phyloP scores from a whole-genome alignment of 495 filamentous ascomycete genomes.

The Talaromyces ruber region DNA sequence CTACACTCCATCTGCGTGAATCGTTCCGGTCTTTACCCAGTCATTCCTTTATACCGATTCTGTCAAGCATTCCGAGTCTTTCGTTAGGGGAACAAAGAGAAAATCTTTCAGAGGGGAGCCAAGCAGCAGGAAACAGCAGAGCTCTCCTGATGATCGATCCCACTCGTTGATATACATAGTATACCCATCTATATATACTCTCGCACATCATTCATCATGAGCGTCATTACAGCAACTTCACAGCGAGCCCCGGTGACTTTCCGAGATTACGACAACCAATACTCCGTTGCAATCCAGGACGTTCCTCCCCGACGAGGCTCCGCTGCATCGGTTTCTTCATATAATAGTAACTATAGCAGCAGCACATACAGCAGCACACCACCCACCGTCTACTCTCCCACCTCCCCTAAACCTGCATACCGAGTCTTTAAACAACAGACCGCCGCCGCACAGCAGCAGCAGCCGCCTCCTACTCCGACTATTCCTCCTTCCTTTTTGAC shows the following conservation, averaged over 20 bases:
- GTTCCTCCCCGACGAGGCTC: conserved; percentile 19
- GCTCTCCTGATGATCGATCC: not conserved
- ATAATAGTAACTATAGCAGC: conserved; percentile 34
- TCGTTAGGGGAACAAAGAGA: not conserved
- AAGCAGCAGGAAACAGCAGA: not conserved
- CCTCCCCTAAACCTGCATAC: conserved; percentile 17
- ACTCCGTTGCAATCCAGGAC: conserved; percentile 22
- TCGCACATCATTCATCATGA: conserved; percentile 20
- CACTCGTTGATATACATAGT: not conserved
- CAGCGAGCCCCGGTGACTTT: conserved; percentile 27
- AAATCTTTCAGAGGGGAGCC: not conserved
- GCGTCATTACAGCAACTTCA: conserved; percentile 35
- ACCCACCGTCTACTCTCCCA: conserved; percentile 31
- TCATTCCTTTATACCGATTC: not conserved
- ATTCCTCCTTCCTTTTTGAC: conserved; percentile 13
- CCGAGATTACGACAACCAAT: conserved; percentile 16
- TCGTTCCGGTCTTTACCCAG: not conserved
- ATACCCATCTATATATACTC: not conserved
- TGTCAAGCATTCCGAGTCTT: not conserved
- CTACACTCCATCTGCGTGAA: not conserved
- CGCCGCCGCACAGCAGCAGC: not conserved
- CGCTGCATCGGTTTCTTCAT: conserved; percentile 17
- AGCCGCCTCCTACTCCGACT: not conserved
- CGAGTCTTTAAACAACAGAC: conserved; percentile 19
- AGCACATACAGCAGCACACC: conserved; percentile 26